Evolutionary conservation across 441 rosid species (phyloP), one percentile per base, ranked within the genome.

Genomic region (Erysimum cheiri): DNA sequence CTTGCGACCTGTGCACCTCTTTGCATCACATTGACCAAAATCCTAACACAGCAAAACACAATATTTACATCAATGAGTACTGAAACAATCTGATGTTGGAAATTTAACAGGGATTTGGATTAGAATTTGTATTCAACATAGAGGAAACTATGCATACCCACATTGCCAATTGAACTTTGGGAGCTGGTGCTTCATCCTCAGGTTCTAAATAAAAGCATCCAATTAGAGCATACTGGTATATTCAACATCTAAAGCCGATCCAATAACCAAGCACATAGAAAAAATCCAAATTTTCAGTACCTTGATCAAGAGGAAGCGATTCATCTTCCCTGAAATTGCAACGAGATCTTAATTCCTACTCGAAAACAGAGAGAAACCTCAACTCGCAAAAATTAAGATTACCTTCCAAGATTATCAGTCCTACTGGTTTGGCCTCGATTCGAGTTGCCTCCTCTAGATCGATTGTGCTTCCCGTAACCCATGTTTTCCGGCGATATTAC

Each of bases 1-100:
- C 74, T 95, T 92, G 64, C 99, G 93, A 57, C 99, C 98, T 0
- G 99, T 92, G 82, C 98, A 95, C 85, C 88, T 84, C 83, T 92
- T 95, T 24, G 97, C 88, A 84, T 95, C 98, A 78, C 99, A 92
- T 63, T 95, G 99, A 63, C 97, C 96, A 80, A 92, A 92, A 81
- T 92, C 98, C 97, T 94, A 83, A 74, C 37, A 3, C 41, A 56
- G 13, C 32, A 53, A 53, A 77, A 75, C 52, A 73, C 57, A 72
- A 8, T 8, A 63, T 8, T 32, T 44, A 60, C 54, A 61, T 17
- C 6, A 26, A 7, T 43, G 41, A 50, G 29, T 24, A 40, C 0
- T n/a, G 19, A 70, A 64, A 11, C 54, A 64, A 29, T 10, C 8
- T n/a, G 47, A 19, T 29, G 17, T 48, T 59, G 41, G 11, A 52